Evolutionary conservation across 768 basidiomycete genomes (phyloP), one percentile per base, ranked within the genome.

Genomic region (Trametopsis cervina): DNA sequence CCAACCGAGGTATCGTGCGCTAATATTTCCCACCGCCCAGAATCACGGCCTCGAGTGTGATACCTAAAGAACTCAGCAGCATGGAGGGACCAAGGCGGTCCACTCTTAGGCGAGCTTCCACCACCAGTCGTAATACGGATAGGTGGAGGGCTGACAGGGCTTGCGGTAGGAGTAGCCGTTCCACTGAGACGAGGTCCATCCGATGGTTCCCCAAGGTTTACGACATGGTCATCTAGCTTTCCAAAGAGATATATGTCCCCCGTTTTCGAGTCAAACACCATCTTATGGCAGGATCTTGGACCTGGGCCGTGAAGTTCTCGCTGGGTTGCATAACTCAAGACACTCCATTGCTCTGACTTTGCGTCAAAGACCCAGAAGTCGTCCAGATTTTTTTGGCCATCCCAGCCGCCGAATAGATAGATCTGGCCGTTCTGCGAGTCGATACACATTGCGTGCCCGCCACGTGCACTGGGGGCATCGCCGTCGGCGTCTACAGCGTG

Each of bases 371-470:
- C 69, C 88, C 88, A 90, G 52, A 89, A 83, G 61, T 91, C 88
- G 57, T 85, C 83, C 24, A 90, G 66, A 42, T 78, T 80, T 50
- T 75, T 79, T 46, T 77, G 64, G 1, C 89, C 86, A 51, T 88
- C 77, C 79, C 83, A 90, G 0, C 89, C 89, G 1, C 88, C 89
- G 46, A 88, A 78, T 18, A 90, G 71, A 59, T 89, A 89, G 23
- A 90, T 78, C 38, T 75, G 63, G 4, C 77, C 76, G 33, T 77
- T 72, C 6, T 73, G 69, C 20, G 73, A 66, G 57, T 89, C 87
- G 53, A 89, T 77, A 55, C 85, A 88, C 84, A 88, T 87, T 18
- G 85, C 82, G 53, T 90, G 86, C 0, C 88, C 89, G 13, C 88
- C 85, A 0, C 89, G 78, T 39, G 77, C 69, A 21, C 74, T 70